Conservation (phyloP, 2,329 filamentous ascomycete species). For the Pseudopithomyces chartarum region DNA sequence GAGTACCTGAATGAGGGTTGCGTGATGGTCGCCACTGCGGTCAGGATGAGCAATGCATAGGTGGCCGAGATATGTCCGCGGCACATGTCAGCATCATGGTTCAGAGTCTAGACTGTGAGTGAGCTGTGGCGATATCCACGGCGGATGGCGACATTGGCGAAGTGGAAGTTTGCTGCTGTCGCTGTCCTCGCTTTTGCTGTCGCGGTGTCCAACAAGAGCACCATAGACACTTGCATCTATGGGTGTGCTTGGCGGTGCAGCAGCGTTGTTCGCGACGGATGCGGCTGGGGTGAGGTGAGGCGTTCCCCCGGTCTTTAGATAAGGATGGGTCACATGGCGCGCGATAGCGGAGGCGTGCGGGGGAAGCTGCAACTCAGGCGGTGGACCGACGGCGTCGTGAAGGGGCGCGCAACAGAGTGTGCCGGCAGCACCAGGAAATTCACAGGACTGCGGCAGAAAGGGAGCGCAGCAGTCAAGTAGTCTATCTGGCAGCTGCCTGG, state of each 20-base stretch:
- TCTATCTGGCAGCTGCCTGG: conserved; percentile 11
- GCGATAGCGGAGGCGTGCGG: conserved; percentile 35
- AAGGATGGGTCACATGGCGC: conserved; percentile 29
- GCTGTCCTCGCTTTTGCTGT: not conserved
- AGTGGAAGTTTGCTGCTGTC: not conserved
- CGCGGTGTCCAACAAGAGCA: not conserved
- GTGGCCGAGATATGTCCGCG: conserved; percentile 6
- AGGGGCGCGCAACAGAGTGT: not conserved
- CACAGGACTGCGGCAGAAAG: not conserved
- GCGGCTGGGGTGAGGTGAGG: conserved; percentile 16
- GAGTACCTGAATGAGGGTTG: not conserved
- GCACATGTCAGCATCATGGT: not conserved
- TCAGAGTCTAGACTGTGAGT: not conserved
- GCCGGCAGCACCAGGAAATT: not conserved
- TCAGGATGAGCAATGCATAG: not conserved
- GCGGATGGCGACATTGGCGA: not conserved
- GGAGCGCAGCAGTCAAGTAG: not conserved
- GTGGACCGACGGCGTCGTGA: not conserved
- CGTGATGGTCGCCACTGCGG: conserved; percentile 20
- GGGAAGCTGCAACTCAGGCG: conserved; percentile 16
- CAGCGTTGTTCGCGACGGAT: conserved; percentile 15
- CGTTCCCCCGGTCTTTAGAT: conserved; percentile 22
- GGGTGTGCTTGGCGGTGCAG: not conserved
- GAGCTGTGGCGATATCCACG: not conserved
- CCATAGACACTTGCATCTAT: not conserved